Evolutionary conservation across 106 monocot species (phyloP).

Genomic region (Dendrobium catenatum): DNA sequence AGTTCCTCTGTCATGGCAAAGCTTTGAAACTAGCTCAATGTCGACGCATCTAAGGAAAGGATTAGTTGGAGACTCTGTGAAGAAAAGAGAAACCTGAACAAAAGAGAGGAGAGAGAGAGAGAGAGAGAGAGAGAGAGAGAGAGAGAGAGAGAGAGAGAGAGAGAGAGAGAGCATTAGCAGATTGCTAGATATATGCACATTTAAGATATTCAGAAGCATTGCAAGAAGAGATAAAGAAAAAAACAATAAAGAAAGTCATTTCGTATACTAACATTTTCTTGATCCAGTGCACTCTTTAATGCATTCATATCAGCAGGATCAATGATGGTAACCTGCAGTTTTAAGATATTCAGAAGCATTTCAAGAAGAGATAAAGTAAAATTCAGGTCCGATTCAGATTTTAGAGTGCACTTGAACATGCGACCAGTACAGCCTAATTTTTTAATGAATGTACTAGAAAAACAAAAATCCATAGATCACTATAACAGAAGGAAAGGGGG

Average conservation of each 20-base stretch:
- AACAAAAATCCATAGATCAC: not conserved
- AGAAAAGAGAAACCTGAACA: conserved; percentile 86
- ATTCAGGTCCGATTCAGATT: not conserved
- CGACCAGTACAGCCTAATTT: not conserved
- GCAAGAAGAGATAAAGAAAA: too few relatives aligned
- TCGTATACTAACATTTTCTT: conserved; percentile 50
- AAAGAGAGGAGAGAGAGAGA: not conserved
- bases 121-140: conserved; percentile 8
- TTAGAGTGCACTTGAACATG: not conserved
- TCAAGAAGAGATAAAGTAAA: not conserved
- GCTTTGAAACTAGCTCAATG: conserved; percentile 69
- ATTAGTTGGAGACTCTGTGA: conserved; percentile 96
- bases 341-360: not conserved
- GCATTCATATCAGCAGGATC: conserved; percentile 82
- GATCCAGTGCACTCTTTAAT: conserved; percentile 54
- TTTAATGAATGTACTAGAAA: not conserved
- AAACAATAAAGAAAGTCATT: not conserved
- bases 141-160: conserved; percentile 8
- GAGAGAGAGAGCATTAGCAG: not conserved
- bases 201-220: too few relatives aligned
- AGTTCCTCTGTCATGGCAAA: conserved; percentile 86
- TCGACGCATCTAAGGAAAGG: conserved; percentile 93
- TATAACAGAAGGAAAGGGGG: not conserved
- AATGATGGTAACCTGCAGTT: conserved; percentile 72
- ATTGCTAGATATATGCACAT: not conserved